Conservation (phyloP, 2,329 filamentous ascomycete genomes). For the Neopestalotiopsis rosae region DNA sequence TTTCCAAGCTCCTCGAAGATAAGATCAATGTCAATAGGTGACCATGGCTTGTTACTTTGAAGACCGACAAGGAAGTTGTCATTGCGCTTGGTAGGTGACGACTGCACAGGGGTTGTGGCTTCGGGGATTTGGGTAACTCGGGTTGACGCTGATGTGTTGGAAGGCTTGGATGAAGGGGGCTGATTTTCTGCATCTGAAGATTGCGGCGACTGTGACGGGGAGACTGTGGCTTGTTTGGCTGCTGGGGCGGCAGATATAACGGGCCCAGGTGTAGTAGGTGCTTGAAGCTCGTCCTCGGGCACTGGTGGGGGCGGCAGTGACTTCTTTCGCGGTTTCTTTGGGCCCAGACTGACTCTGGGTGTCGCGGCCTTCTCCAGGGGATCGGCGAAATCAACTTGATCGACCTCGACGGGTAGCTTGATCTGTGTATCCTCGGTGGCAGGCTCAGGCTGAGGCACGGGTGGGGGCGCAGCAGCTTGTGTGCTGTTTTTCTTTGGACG, state of each 20-base stretch:
- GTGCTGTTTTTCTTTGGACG: constrained; percentile 37
- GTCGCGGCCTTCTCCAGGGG: constrained; percentile 29
- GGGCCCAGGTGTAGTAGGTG: constrained; percentile 48
- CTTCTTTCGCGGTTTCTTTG: constrained; percentile 27
- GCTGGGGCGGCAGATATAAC: constrained; percentile 51
- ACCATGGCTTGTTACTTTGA: constrained; percentile 70
- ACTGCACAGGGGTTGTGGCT: constrained; percentile 52
- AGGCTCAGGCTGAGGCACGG: constrained; percentile 13
- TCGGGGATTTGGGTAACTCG: constrained; percentile 52
- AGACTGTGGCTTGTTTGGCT: constrained; percentile 59
- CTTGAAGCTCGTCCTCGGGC: constrained; percentile 27
- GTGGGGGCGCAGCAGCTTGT: constrained; percentile 14
- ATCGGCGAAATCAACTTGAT: constrained; percentile 28
- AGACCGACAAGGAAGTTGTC: constrained; percentile 60
- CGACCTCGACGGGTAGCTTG: constrained; percentile 26
- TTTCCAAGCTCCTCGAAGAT: constrained; percentile 63
- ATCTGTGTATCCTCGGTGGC: constrained; percentile 25
- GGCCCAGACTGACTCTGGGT: constrained; percentile 21
- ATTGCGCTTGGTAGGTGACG: constrained; percentile 69
- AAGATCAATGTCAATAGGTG: constrained; percentile 75
- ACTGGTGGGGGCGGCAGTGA: constrained; percentile 35
- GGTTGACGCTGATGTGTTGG: constrained; percentile 52
- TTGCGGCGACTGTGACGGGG: constrained; percentile 72
- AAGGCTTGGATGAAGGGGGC: constrained; percentile 70
- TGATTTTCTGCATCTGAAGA: constrained; percentile 83